Conservation (phyloP, 139 green algal genomes). For the Limnomonas spitsbergensis region DNA sequence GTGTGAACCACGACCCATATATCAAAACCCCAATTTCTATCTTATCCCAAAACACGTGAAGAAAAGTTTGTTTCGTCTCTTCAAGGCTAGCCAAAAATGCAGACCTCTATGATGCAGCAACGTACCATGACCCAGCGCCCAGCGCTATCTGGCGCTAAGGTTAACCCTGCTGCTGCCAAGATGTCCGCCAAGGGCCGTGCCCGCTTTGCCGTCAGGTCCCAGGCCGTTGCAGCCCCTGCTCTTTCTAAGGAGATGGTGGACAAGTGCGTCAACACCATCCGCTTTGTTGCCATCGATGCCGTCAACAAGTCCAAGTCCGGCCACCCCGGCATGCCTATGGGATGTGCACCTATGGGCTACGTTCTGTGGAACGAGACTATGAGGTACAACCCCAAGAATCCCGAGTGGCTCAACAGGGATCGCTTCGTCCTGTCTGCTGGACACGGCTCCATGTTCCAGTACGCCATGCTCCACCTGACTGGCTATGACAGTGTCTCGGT, state of each 20-base stretch:
- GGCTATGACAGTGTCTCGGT: constrained; percentile 87
- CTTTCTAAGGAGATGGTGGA: constrained; percentile 38
- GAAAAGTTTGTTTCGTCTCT: too few species aligned
- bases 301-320: constrained; percentile 87
- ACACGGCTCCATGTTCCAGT: constrained; percentile 99
- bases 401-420: constrained; percentile 92
- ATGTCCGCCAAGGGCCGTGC: constrained; percentile 4
- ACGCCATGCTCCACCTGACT: constrained; percentile 93
- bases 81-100: constrained; percentile 7
- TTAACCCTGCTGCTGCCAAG: not conserved
- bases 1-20: too few species aligned
- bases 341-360: constrained; percentile 94
- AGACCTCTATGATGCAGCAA: constrained; percentile 13
- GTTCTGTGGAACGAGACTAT: constrained; percentile 95
- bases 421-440: constrained; percentile 98
- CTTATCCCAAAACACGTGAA: too few species aligned
- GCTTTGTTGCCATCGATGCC: constrained; percentile 86
- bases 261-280: constrained; percentile 79
- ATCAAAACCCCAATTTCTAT: too few species aligned
- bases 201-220: constrained; percentile 5
- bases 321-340: constrained; percentile 96
- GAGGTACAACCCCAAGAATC: constrained; percentile 94
- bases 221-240: constrained; percentile 18
- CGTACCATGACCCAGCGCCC: not conserved
- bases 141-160: not conserved